Evolutionary conservation across 305 asterid species (phyloP).

Genomic region (Nicotiana rustica): DNA sequence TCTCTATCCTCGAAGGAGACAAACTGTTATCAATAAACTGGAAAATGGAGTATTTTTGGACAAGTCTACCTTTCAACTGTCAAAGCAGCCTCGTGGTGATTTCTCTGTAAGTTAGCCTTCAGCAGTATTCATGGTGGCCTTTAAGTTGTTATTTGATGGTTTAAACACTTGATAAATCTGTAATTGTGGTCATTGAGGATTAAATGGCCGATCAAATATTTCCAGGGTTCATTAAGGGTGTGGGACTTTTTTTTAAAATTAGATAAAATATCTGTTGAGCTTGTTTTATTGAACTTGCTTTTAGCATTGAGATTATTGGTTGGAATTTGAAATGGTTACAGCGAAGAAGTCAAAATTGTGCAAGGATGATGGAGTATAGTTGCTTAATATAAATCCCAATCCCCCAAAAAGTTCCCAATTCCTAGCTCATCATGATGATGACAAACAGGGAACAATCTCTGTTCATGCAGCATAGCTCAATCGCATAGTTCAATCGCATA

Average conservation of each 20-base stretch:
- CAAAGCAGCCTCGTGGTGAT: conserved; percentile 48
- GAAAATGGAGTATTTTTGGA: conserved; percentile 67
- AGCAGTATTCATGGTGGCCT: not conserved
- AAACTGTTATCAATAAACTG: conserved; percentile 51
- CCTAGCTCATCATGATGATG: not conserved
- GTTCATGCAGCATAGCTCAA: conserved; percentile 20
- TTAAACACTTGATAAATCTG: conserved; percentile 16
- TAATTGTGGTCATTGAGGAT: not conserved
- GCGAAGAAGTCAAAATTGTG: conserved; percentile 7
- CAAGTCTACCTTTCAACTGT: conserved; percentile 66
- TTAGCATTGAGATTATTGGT: conserved; percentile 9
- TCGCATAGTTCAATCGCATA: too few relatives aligned
- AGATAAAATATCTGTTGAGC: not conserved
- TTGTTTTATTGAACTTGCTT: conserved; percentile 6
- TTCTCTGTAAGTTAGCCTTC: conserved; percentile 53
- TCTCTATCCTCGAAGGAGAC: conserved; percentile 62
- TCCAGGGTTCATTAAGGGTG: conserved; percentile 23
- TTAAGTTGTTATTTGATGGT: conserved; percentile 11
- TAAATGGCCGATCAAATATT: conserved; percentile 2
- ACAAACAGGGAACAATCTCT: not conserved
- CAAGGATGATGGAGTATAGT: not conserved
- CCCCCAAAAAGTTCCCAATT: conserved; percentile 14
- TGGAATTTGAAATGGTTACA: conserved; percentile 4
- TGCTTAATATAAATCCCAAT: not conserved
- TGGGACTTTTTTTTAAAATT: not conserved